A percentile compares a stretch with the other conserved stretches of the same genome.
phyloP scores from a whole-genome alignment of 1,284 basidiomycete genomes.

The Moniliella sp. region DNA sequence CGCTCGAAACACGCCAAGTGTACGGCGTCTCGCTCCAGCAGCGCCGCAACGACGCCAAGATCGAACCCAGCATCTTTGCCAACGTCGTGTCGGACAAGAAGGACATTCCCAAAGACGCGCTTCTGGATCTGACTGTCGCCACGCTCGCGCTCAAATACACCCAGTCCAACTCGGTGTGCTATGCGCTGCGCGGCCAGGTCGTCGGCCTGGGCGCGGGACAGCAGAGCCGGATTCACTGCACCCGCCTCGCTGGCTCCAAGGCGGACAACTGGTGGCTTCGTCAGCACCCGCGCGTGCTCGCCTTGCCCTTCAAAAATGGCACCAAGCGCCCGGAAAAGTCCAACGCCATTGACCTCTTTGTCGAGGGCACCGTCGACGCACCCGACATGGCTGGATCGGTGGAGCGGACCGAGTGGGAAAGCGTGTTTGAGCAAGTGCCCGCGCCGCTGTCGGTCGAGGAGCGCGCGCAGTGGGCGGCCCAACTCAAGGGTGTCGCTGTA shows the following conservation, averaged over 20 bases:
- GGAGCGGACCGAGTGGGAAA: slow-evolving; percentile 78
- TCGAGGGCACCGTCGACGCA: slow-evolving; percentile 52
- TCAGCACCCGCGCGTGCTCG: slow-evolving; percentile 75
- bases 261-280: slow-evolving; percentile 99
- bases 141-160: slow-evolving; percentile 95
- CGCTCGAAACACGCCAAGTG: slow-evolving; percentile 72
- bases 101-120: slow-evolving; percentile 36
- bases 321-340: slow-evolving; percentile 93
- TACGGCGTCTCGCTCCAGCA: slow-evolving; percentile 82
- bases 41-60: slow-evolving; percentile 70
- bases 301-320: slow-evolving; percentile 84
- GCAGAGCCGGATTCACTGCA: slow-evolving; percentile 97
- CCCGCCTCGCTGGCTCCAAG: slow-evolving; percentile 82
- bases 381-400: slow-evolving; percentile 7
- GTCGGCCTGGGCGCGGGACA: slow-evolving; percentile 92
- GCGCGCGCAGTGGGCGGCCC: slow-evolving; percentile 36
- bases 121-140: slow-evolving; percentile 39
- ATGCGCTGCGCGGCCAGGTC: slow-evolving; percentile 75
- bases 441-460: slow-evolving; percentile 50
- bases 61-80: slow-evolving; percentile 57
- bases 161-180: slow-evolving; percentile 94
- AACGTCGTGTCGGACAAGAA: slow-evolving; percentile 76
- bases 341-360: slow-evolving; percentile 91
- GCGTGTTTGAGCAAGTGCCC: slow-evolving; percentile 57
- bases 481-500: slow-evolving; percentile 53